Evolutionary conservation across 2,329 filamentous ascomycete genomes (phyloP), one percentile per base, ranked within the genome.

Genomic region (Xylaria sp.): DNA sequence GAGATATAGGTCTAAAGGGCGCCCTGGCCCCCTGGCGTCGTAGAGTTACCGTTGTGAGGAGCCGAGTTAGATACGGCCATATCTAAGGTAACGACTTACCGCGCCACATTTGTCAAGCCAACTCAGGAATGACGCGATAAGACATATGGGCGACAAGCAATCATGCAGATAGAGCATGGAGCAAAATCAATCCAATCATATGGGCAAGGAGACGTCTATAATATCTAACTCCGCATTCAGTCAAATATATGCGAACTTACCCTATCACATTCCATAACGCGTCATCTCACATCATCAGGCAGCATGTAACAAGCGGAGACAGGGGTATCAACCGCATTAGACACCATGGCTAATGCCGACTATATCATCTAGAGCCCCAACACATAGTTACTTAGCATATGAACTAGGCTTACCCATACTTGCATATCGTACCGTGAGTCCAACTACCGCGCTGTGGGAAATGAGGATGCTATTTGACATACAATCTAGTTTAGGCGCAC

Each of bases 381-480:
- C 44, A 25, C 31, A 22, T 22, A 49, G 25, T 58, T 29, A 63
- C 61, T 54, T 56, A 54, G 51, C 67, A 53, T 36, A 47, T 54
- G 56, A 20, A 36, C 59, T 33, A 62, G 36, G n/a, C 15, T 27
- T 65, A 58, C 67, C 65, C 65, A 70, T 63, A 67, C 68, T 44
- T 63, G 71, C 55, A 71, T 68, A 66, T 64, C 62, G 61, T 66
- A 64, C 65, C 65, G 66, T 44, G 51, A 68, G 70, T 71, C 73
- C 59, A 68, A 74, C 74, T 73, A 67, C 73, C 78, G 56, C 74
- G 70, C 71, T 73, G 74, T 71, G 69, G 71, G 73, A 77, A 76
- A 79, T 76, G 75, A 78, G 73, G 72, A 78, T 82, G 77, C 80
- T 79, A 81, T 81, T 81, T 73, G 77, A 77, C 70, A 72, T 78